These are phyloP conservation scores for Microsporum canis DNA, from an alignment of 2,329 filamentous ascomycete species.

Conservation along the genomic window DNA sequence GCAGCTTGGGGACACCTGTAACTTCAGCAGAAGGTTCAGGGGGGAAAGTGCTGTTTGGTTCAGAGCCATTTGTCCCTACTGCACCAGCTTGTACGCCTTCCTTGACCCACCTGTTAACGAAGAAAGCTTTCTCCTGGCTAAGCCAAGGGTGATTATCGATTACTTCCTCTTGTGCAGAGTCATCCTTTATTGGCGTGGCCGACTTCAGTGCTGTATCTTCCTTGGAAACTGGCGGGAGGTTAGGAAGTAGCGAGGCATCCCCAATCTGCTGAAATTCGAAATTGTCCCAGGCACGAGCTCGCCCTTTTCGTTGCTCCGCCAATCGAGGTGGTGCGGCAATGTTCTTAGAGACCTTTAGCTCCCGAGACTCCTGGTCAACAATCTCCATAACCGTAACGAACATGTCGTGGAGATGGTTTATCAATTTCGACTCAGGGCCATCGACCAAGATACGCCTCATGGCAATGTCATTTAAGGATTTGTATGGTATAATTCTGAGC, in stretches of 20 bases:
- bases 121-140: slow-evolving; percentile 20
- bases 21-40: slow-evolving; percentile 7
- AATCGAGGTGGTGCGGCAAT: slow-evolving; percentile 15
- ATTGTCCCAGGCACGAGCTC: slow-evolving; percentile 24
- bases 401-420: slow-evolving; percentile 16
- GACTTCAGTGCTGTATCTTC: neutral
- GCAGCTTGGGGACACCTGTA: neutral
- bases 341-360: slow-evolving; percentile 13
- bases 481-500: slow-evolving; percentile 16
- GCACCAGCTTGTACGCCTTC: slow-evolving; percentile 17
- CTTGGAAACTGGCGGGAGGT: slow-evolving; percentile 12
- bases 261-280: slow-evolving; percentile 25
- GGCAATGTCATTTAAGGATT: slow-evolving; percentile 15
- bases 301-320: slow-evolving; percentile 15
- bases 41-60: slow-evolving; percentile 5
- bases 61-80: slow-evolving; percentile 5
- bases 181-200: neutral
- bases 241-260: slow-evolving; percentile 16
- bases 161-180: neutral
- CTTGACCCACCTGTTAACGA: slow-evolving; percentile 23
- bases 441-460: slow-evolving; percentile 19
- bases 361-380: slow-evolving; percentile 13
- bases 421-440: slow-evolving; percentile 8
- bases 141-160: slow-evolving; percentile 18
- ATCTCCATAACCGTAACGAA: slow-evolving; percentile 18